Conservation (phyloP, 192 early-diverging fungal species). For the Chytriomyces sp. region DNA sequence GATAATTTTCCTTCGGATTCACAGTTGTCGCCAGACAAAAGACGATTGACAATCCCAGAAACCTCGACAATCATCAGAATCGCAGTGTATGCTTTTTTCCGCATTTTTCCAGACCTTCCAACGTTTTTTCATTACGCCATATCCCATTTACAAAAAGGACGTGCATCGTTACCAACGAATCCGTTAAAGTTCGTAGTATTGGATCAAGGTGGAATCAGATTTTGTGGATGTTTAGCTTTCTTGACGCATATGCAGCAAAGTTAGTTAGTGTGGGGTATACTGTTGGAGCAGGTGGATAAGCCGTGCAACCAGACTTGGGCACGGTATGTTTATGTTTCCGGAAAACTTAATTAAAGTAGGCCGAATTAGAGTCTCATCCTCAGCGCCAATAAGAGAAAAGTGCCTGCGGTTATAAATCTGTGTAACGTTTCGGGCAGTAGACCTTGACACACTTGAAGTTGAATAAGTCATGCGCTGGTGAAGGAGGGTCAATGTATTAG, state of each 20-base stretch:
- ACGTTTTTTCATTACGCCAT: too few species aligned
- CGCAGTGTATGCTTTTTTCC: constrained; percentile 55
- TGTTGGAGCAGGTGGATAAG: too few species aligned
- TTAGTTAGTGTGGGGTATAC: too few species aligned
- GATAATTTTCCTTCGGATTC: neutral
- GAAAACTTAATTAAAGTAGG: too few species aligned
- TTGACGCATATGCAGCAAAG: too few species aligned
- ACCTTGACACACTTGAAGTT: too few species aligned
- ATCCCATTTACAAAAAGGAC: neutral
- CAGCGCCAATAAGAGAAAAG: too few species aligned
- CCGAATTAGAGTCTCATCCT: too few species aligned
- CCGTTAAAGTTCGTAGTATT: constrained; percentile 51
- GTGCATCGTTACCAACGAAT: neutral
- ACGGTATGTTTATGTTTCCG: too few species aligned
- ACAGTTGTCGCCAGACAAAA: neutral
- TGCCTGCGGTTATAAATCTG: too few species aligned
- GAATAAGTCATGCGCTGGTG: constrained; percentile 24
- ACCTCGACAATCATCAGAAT: constrained; percentile 41
- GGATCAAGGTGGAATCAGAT: constrained; percentile 39
- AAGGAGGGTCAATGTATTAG: constrained; percentile 31
- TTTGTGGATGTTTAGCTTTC: constrained; percentile 27
- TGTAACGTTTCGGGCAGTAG: too few species aligned
- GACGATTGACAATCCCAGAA: constrained; percentile 27
- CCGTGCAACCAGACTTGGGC: too few species aligned
- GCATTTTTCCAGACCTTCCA: constrained; percentile 44